phyloP scores from a whole-genome alignment of 2,329 filamentous ascomycete species.

The Microcyclospora tardicrescens region DNA sequence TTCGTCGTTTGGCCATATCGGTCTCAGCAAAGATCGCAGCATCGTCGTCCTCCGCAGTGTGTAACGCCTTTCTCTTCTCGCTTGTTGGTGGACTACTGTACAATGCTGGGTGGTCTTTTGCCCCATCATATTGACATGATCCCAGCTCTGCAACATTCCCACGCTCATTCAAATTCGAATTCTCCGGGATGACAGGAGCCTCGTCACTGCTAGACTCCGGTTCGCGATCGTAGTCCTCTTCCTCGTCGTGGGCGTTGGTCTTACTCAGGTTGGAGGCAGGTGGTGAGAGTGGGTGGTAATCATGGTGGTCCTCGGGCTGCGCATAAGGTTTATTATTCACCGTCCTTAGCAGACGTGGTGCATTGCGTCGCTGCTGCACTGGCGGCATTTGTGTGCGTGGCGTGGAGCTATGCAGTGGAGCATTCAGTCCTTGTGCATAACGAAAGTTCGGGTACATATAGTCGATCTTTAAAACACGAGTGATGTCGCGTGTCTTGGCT shows the following conservation, averaged over 20 bases:
- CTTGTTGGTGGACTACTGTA: constrained; percentile 1
- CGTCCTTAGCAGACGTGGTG: constrained; percentile 15
- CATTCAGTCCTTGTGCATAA: too few relatives aligned
- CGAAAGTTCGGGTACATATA: too few relatives aligned
- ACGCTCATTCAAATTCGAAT: not conserved
- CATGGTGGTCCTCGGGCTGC: constrained; percentile 24
- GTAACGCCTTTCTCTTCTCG: not conserved
- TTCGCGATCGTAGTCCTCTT: constrained; percentile 3
- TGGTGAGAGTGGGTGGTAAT: constrained; percentile 2
- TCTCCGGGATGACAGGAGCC: not conserved
- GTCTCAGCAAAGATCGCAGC: not conserved
- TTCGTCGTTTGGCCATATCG: too few relatives aligned
- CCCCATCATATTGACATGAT: too few relatives aligned
- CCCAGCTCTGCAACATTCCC: not conserved
- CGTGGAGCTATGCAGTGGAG: too few relatives aligned
- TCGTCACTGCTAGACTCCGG: constrained; percentile 4
- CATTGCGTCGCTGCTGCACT: too few relatives aligned
- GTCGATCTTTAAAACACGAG: too few relatives aligned
- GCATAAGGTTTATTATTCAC: constrained; percentile 26
- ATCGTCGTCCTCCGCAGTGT: not conserved
- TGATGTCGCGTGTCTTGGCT: too few relatives aligned
- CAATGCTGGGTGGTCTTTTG: constrained; percentile 2
- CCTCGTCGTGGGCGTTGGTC: not conserved
- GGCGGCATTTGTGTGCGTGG: too few relatives aligned
- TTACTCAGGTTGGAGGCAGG: too few relatives aligned